Conservation (phyloP, 148 eudicot genomes). For the Mesembryanthemum crystallinum region DNA sequence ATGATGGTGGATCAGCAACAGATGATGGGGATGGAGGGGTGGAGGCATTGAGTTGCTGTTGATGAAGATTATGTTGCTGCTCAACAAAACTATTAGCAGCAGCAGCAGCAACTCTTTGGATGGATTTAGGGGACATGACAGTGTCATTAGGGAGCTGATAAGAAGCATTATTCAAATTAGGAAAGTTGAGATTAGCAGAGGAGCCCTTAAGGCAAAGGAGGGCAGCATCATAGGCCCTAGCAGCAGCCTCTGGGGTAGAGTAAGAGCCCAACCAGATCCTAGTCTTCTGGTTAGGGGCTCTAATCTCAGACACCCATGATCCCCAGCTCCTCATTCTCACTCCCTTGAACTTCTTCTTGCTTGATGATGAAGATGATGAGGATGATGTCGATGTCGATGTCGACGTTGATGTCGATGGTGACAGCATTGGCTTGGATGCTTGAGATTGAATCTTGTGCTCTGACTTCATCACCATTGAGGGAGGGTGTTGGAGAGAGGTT, state of each 20-base stretch:
- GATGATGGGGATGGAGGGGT: constrained; percentile 12
- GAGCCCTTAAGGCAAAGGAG: constrained; percentile 81
- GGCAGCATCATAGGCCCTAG: constrained; percentile 91
- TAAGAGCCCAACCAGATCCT: constrained; percentile 91
- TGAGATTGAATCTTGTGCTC: constrained; percentile 44
- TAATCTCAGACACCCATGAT: constrained; percentile 78
- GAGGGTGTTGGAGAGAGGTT: constrained; percentile 10
- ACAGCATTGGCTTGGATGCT: constrained; percentile 21
- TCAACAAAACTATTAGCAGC: constrained; percentile 42
- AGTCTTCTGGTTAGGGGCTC: constrained; percentile 83
- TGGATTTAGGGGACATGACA: constrained; percentile 61
- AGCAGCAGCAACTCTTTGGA: constrained; percentile 70
- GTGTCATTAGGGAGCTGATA: not conserved
- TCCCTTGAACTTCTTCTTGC: constrained; percentile 78
- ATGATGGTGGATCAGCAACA: not conserved
- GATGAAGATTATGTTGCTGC: constrained; percentile 13
- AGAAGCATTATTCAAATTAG: constrained; percentile 18
- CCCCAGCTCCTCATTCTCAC: constrained; percentile 94
- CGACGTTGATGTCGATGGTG: constrained; percentile 15
- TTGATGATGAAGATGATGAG: constrained; percentile 14
- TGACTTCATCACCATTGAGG: constrained; percentile 48
- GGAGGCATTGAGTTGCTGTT: not conserved
- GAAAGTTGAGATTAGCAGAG: constrained; percentile 74
- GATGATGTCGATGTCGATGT: constrained; percentile 22
- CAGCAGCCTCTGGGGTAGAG: constrained; percentile 87